A percentile compares a stretch with the other conserved stretches of the same genome.
Evolutionary conservation across 2,329 filamentous ascomycete genomes (phyloP).

Genomic region (Talaromyces marneffei): DNA sequence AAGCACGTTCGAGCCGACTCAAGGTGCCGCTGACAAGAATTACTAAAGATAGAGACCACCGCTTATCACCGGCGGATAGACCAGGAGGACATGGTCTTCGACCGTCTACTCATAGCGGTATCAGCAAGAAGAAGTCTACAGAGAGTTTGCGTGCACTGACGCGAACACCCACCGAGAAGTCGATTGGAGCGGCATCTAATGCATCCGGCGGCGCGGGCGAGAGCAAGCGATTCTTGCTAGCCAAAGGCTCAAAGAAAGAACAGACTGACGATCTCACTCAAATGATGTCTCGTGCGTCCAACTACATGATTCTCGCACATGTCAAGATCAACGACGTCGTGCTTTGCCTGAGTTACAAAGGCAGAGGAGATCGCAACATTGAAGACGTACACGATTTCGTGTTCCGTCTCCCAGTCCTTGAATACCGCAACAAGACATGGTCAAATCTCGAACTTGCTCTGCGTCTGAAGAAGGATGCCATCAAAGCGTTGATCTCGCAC

Average conservation of each 20-base stretch:
- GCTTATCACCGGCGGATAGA: constrained; percentile 19
- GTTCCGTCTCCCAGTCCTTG: constrained; percentile 86
- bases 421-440: constrained; percentile 99
- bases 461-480: constrained; percentile 87
- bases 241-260: constrained; percentile 51
- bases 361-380: constrained; percentile 88
- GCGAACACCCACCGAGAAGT: constrained; percentile 33
- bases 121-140: constrained; percentile 37
- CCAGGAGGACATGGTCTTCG: constrained; percentile 1
- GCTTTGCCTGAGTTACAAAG: constrained; percentile 92
- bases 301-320: constrained; percentile 95
- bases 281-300: constrained; percentile 92
- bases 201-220: constrained; percentile 23
- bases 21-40: constrained; percentile 33
- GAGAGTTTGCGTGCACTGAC: constrained; percentile 37
- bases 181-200: constrained; percentile 27
- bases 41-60: constrained; percentile 23
- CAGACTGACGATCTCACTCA: constrained; percentile 84
- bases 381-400: constrained; percentile 98
- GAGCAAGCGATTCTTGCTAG: constrained; percentile 45
- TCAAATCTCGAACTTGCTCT: constrained; percentile 92
- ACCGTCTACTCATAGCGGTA: constrained; percentile 19
- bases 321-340: constrained; percentile 94
- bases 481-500: constrained; percentile 89
- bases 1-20: constrained; percentile 23